Conservation (phyloP, 805 yeast species). For the Metschnikowia santaceciliae region DNA sequence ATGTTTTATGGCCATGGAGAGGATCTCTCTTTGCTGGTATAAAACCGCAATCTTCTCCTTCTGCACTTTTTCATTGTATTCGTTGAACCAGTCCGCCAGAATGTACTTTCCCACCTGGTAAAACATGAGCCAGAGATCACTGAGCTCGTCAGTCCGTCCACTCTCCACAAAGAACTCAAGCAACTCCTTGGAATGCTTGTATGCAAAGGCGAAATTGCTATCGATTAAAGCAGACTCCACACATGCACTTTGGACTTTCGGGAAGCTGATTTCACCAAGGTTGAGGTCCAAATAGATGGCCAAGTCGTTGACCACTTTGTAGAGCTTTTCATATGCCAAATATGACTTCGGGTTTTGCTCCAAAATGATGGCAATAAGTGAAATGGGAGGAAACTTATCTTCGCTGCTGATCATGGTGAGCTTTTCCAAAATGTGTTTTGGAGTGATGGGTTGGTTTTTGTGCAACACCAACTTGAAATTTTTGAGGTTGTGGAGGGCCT, state of each 20-base stretch:
- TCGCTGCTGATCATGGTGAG: constrained; percentile 9
- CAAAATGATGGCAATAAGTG: constrained; percentile 39
- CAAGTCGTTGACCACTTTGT: constrained; percentile 38
- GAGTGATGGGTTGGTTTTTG: constrained; percentile 14
- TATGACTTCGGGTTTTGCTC: constrained; percentile 56
- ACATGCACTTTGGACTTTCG: constrained; percentile 44
- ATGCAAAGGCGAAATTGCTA: constrained; percentile 59
- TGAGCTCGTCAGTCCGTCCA: constrained; percentile 15
- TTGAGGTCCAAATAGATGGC: constrained; percentile 33
- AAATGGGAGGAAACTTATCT: constrained; percentile 12
- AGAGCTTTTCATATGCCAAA: constrained; percentile 38
- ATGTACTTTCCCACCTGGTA: constrained; percentile 65
- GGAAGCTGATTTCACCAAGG: constrained; percentile 21
- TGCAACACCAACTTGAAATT: constrained; percentile 28
- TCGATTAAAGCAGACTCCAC: constrained; percentile 66
- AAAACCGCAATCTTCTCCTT: constrained; percentile 23
- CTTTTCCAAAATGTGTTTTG: constrained; percentile 14
- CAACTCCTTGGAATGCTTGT: constrained; percentile 36
- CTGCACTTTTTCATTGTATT: constrained; percentile 14
- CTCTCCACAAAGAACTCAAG: constrained; percentile 23
- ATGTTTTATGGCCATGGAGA: constrained; percentile 48
- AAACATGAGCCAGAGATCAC: constrained; percentile 62
- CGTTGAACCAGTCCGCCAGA: constrained; percentile 21
- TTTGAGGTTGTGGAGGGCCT: constrained; percentile 33
- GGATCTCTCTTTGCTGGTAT: constrained; percentile 49